Base-by-base conservation (phyloP, 495 filamentous ascomycete species). In the Amorphotheca resinae region DNA sequence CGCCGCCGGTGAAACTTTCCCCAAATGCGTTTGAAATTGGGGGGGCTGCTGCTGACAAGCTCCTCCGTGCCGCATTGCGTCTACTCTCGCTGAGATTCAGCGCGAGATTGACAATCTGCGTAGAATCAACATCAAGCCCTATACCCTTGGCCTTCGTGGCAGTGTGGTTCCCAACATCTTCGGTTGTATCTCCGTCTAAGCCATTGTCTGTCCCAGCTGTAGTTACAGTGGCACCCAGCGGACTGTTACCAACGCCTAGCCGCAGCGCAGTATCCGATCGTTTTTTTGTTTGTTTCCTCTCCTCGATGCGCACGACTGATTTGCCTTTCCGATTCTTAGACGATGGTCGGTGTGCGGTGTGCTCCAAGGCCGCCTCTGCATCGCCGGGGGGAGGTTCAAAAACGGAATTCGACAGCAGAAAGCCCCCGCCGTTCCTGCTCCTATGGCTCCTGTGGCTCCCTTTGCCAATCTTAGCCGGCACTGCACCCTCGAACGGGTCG, bases 91-190 rank as follows among this genome's bases (percentile, higher is more conserved):
- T 93, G 38, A 95, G 61, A 54, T 80, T 89, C 56, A 95, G 63
- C 1, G 88, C 88, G 60, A 95, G 79, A 53, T 82, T 87, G 28
- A 95, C 84, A 45, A 95, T 88, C 59, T 93, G 82, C 15, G 82
- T 69, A 16, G 85, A 78, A 51, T 95, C 86, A 14, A 73, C 64
- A 60, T 87, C 82, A 9, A 82, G 46, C 9, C 25, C 22, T 14
- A 39, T 17, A 1, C 12, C 38, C 35, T 39, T 51, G 12, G 21
- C n/a, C 4, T 9, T 17, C 11, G 31, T 2, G 16, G 21, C 21
- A 18, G 14, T 14, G 15, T 42, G 26, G 2, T 7, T 20, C 7
- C 15, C 39, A 1, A n/a, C 22, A 21, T 49, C 38, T 22, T 28
- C 33, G 8, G 41, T 30, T 12, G 36, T 9, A 22, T 48, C 41